Conservation (phyloP, 139 green algal genomes). For the Coelastrella sp. region DNA sequence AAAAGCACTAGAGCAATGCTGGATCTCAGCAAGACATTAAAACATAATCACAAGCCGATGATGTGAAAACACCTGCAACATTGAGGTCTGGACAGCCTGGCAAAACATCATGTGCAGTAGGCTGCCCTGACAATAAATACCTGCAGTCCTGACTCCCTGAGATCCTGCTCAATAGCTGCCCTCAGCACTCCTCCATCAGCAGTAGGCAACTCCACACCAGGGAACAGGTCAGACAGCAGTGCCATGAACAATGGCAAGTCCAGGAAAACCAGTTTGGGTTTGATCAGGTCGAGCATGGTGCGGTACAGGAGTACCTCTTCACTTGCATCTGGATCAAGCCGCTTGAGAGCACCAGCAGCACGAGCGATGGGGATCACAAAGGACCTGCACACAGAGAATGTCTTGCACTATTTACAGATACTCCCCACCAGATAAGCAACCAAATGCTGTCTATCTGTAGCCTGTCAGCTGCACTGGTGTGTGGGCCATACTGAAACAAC, state of each 20-base stretch:
- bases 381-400: not conserved
- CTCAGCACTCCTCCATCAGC: conserved; percentile 71
- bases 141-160: conserved; percentile 80
- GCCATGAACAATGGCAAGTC: conserved; percentile 93
- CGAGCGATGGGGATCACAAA: conserved; percentile 36
- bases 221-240: conserved; percentile 95
- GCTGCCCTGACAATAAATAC: conserved; percentile 32
- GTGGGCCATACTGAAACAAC: too few relatives aligned
- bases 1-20: too few relatives aligned
- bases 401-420: too few relatives aligned
- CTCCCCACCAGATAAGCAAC: too few relatives aligned
- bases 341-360: conserved; percentile 82
- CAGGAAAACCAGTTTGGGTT: conserved; percentile 91
- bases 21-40: too few relatives aligned
- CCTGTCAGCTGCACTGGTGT: too few relatives aligned
- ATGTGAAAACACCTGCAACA: not conserved
- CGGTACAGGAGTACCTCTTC: conserved; percentile 85
- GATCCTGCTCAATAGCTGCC: conserved; percentile 77
- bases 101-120: not conserved
- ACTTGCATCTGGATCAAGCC: conserved; percentile 75
- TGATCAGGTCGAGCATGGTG: conserved; percentile 94
- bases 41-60: too few relatives aligned
- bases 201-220: conserved; percentile 84
- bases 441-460: too few relatives aligned
- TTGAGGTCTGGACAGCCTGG: too few relatives aligned